Conservation (phyloP, 2,329 filamentous ascomycete species). For the Fusarium neocosmosporiellum region DNA sequence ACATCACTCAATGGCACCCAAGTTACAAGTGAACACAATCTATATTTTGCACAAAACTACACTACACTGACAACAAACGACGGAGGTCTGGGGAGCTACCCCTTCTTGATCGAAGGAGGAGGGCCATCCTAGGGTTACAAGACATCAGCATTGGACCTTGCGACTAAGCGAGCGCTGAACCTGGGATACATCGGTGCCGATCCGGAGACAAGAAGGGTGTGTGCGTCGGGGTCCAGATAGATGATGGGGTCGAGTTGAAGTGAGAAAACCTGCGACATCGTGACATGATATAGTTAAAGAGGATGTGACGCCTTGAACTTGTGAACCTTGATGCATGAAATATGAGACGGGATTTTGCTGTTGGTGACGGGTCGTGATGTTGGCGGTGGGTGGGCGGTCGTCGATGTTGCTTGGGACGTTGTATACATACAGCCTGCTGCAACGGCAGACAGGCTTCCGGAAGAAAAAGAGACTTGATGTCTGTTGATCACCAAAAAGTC, state of each 20-base stretch:
- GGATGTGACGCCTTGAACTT: conserved; percentile 26
- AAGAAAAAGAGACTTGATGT: conserved; percentile 42
- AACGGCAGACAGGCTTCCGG: conserved; percentile 13
- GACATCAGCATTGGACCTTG: conserved; percentile 44
- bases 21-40: conserved; percentile 21
- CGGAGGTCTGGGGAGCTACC: conserved; percentile 33
- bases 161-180: conserved; percentile 45
- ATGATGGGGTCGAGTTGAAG: conserved; percentile 12
- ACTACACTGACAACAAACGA: conserved; percentile 27
- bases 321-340: conserved; percentile 35
- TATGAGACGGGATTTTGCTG: conserved; percentile 19
- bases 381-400: neutral
- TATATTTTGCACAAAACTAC: conserved; percentile 36
- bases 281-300: conserved; percentile 38
- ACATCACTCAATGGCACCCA: neutral
- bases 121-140: conserved; percentile 46
- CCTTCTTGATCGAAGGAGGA: conserved; percentile 29
- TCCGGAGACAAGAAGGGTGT: conserved; percentile 18
- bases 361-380: neutral
- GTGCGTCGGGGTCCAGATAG: conserved; percentile 26
- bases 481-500: conserved; percentile 42
- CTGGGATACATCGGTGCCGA: conserved; percentile 34
- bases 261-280: conserved; percentile 42
- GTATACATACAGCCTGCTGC: conserved; percentile 9
- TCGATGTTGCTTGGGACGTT: conserved; percentile 15